Base-by-base conservation (phyloP, 1,284 basidiomycete species). In the Moesziomyces globuligerus region DNA sequence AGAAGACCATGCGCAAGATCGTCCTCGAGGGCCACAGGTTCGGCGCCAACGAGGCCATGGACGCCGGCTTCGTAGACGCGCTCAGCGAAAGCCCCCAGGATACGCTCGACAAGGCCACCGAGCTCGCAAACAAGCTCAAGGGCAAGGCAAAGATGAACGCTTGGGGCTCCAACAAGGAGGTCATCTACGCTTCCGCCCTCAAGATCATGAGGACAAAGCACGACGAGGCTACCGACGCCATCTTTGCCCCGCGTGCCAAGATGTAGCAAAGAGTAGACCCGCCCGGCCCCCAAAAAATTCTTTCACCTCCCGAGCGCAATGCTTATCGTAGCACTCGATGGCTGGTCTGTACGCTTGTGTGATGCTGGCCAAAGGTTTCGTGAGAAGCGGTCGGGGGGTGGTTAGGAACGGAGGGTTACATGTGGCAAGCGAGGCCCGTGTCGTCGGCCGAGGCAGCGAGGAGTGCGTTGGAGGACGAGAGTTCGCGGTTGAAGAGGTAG, bases 1-100 rank as follows among this genome's bases (percentile, higher is more conserved):
- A 86, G 23, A 83, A 83, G n/a, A 76, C 90, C 4, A 87, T 89
- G 20, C 88, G 92, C 36, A 89, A 91, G 78, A 89, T 93, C 28
- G 88, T 90, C 11, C 85, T 95, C 5, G 91, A 93, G 76, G 94
- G 91, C 1, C 87, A 92, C 74, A 87, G 91, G 38, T 94, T 93
- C 83, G 88, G 89, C 1, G 89, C 92, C 7, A 71, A 84, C 13
- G 92, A 95, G 80, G 89, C 91, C 1, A 83, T 89, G 5, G 81
- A 86, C 10, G 85, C 85, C 17, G 90, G 90, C 5, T 83, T 96
- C 10, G 84, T 96, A 21, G 93, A 96, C 43, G 48, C 47, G 0
- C 79, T 85, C 87, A 61, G 79, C 90, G 43, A 90, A 88, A 23
- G 85, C 84, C 49, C 87, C 85, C 71, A 78, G 23, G 85, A 87